These are phyloP conservation scores for Populus alba DNA, from an alignment of 345 rosid species.

Conservation along the genomic window DNA sequence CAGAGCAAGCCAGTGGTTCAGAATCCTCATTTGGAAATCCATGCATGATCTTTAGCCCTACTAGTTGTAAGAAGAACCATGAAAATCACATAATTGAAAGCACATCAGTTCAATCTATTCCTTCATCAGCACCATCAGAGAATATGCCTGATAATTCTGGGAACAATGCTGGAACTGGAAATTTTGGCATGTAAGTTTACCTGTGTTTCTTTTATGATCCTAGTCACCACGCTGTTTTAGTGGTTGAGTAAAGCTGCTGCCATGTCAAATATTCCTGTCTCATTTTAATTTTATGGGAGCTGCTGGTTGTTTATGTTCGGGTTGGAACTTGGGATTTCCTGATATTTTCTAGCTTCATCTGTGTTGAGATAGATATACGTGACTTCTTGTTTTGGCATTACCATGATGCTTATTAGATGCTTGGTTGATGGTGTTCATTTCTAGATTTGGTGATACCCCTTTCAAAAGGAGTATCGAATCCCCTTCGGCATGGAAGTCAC, in stretches of 20 bases:
- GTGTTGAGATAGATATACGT: background rate
- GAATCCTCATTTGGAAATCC: constrained; percentile 48
- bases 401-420: constrained; percentile 1
- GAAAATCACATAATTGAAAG: constrained; percentile 40
- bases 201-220: background rate
- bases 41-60: background rate
- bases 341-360: background rate
- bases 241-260: background rate
- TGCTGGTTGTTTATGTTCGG: background rate
- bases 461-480: constrained; percentile 82
- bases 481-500: constrained; percentile 98
- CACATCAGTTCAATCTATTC: constrained; percentile 27
- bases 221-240: background rate
- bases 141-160: constrained; percentile 28
- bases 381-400: background rate
- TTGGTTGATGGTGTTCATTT: constrained; percentile 19
- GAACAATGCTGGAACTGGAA: constrained; percentile 48
- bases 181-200: constrained; percentile 59
- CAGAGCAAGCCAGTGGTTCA: constrained; percentile 33
- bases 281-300: background rate
- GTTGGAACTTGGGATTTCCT: background rate
- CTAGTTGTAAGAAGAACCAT: background rate
- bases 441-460: constrained; percentile 87
- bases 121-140: constrained; percentile 41
- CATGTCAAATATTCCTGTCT: background rate